Base-by-base conservation (phyloP, 352 stramenopile genomes). In the Pythium rishiriense region DNA sequence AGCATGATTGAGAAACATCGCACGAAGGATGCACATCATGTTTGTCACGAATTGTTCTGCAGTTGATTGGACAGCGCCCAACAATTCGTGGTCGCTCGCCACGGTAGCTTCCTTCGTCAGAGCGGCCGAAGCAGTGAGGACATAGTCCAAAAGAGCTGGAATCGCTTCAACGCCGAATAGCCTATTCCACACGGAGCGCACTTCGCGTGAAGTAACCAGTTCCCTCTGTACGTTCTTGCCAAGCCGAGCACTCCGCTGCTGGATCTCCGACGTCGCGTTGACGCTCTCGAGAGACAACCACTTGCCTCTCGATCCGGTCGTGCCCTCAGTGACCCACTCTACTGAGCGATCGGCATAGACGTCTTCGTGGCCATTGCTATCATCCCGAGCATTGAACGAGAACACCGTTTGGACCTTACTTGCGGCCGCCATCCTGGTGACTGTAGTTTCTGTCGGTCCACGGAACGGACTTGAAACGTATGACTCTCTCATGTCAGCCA, bases 371-470 rank as follows among this genome's bases (percentile, higher is more conserved):
- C 52, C 64, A 41, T 29, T 45, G 21, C 76, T 72, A 41, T 80
- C 71, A 47, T 89, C 79, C 31, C 79, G 63, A 2, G 84, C 84
- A 11, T 70, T 87, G 51, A 93, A 93, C 26, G 77, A 83, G 48
- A 95, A 93, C n/a, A 92, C 76, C 1, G 83, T 70, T 21, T 93
- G 79, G 3, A 88, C 50, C 52, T 88, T 90, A 49, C 68, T 81
- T n/a, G 82, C 74, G 10, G 70, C 62, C 21, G 69, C 61, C 12
- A 81, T 74, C 1, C 69, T 51, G 10, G 69, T 46, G 10, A 85
- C 75, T 0, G 63, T 54, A 12, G 79, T 75, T 14, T 76, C 77
- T 26, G 70, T 67, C 5, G 79, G 81, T 2, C 81, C 62, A 26
- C 62, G 48, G 9, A 90, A 59, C 12, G 76, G 73, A 15, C 81